A percentile compares a stretch with the other conserved stretches of the same genome.
Conservation (phyloP, 139 green algal genomes). For the Chlorella sp. region DNA sequence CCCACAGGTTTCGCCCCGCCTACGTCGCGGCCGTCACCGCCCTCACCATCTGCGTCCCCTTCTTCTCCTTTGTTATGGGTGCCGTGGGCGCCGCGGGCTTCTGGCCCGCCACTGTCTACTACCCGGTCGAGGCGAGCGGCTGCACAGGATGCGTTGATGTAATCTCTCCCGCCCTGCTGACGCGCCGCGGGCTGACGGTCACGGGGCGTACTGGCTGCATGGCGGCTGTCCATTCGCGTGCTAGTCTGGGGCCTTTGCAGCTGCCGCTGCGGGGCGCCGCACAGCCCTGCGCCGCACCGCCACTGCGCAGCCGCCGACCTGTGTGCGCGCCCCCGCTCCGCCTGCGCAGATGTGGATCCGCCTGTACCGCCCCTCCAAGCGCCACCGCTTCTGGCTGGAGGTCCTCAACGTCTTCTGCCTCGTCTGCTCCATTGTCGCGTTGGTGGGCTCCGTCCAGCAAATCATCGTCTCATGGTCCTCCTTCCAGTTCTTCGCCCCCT, state of each 20-base stretch:
- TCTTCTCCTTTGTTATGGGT: conserved; percentile 34
- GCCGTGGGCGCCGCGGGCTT: conserved; percentile 44
- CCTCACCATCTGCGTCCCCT: conserved; percentile 34
- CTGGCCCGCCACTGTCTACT: conserved; percentile 36
- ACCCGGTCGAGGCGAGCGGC: conserved; percentile 31
- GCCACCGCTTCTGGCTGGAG: conserved; percentile 1
- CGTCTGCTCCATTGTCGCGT: conserved; percentile 12
- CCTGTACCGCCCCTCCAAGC: background rate
- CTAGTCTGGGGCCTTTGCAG: too few species aligned
- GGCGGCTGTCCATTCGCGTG: too few species aligned
- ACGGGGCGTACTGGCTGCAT: too few species aligned
- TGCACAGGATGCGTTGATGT: too few species aligned
- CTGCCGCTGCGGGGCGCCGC: too few species aligned
- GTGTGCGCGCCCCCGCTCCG: too few species aligned
- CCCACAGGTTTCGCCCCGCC: conserved; percentile 13
- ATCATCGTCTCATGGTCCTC: conserved; percentile 8
- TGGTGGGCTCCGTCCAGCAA: conserved; percentile 19
- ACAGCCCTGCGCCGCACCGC: too few species aligned
- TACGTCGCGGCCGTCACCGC: conserved; percentile 30
- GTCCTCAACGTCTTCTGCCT: conserved; percentile 20
- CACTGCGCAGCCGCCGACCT: too few species aligned
- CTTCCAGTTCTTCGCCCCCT: conserved; percentile 7
- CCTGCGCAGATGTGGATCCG: conserved; percentile 22
- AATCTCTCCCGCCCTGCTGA: too few species aligned
- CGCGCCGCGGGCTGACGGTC: too few species aligned